Percentiles rank a stretch among this genome's conserved stretches.
Conservation (phyloP, 768 basidiomycete genomes). For the Serendipita sp. region DNA sequence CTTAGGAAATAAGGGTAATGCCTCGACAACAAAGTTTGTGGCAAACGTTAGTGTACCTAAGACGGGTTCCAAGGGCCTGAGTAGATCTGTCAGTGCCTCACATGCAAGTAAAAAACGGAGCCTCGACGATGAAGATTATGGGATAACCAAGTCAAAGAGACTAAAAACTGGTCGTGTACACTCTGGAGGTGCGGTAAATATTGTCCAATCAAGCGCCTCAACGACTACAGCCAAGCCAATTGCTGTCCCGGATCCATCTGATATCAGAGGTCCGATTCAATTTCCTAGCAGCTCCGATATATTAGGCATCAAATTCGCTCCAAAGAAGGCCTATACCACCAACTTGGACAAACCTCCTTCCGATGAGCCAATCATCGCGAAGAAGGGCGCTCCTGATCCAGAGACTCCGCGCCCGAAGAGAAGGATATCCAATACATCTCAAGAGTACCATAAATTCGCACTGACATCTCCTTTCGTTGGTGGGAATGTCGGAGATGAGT, state of each 20-base stretch:
- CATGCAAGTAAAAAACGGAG: not conserved
- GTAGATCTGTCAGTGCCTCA: not conserved
- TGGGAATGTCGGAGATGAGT: not conserved
- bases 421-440: not conserved
- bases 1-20: not conserved
- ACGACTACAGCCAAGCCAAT: not conserved
- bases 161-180: not conserved
- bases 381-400: not conserved
- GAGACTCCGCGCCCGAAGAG: not conserved
- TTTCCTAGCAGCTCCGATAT: slow-evolving; percentile 1
- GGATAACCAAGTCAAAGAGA: not conserved
- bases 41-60: not conserved
- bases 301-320: not conserved
- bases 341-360: not conserved
- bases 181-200: not conserved
- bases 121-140: slow-evolving; percentile 2
- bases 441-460: not conserved
- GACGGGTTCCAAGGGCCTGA: not conserved
- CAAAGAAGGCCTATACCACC: not conserved
- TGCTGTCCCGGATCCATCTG: not conserved
- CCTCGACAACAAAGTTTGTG: not conserved
- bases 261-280: not conserved
- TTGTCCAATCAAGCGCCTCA: not conserved
- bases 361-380: not conserved
- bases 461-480: not conserved